phyloP scores from a whole-genome alignment of 2,329 filamentous ascomycete genomes.

The Thielaviopsis populi region DNA sequence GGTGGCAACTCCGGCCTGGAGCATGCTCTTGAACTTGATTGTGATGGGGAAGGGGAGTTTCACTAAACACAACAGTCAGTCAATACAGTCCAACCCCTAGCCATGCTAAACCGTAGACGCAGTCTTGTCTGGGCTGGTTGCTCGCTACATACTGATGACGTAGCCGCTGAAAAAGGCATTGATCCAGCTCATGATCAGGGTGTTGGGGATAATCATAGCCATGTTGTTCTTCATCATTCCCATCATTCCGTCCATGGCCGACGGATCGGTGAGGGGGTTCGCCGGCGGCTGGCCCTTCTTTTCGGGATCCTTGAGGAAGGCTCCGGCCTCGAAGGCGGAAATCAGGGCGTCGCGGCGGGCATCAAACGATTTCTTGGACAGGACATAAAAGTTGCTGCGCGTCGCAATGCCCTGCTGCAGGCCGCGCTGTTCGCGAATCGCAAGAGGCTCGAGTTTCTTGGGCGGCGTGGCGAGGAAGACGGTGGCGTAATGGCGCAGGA shows the following conservation, averaged over 20 bases:
- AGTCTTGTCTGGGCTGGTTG: neutral
- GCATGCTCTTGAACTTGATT: constrained; percentile 98
- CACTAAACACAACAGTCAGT: constrained; percentile 35
- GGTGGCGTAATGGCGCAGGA: constrained; percentile 89
- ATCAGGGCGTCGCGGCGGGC: constrained; percentile 67
- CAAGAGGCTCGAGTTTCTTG: constrained; percentile 61
- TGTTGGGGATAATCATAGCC: constrained; percentile 99
- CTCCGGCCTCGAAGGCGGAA: constrained; percentile 67
- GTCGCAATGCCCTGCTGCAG: constrained; percentile 74
- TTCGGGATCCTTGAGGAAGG: constrained; percentile 80
- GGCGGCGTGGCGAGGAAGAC: constrained; percentile 76
- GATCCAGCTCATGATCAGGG: constrained; percentile 99
- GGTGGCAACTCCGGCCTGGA: constrained; percentile 91
- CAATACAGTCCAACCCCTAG: neutral
- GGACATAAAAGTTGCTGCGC: constrained; percentile 64
- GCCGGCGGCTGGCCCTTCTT: constrained; percentile 71
- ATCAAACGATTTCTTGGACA: constrained; percentile 65
- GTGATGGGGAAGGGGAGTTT: constrained; percentile 96
- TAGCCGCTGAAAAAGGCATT: constrained; percentile 98
- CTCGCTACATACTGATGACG: constrained; percentile 60
- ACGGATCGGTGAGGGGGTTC: constrained; percentile 90
- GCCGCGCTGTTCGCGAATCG: constrained; percentile 73
- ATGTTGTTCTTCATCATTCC: constrained; percentile 99
- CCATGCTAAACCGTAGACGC: too few species aligned
- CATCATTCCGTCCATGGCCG: constrained; percentile 99